phyloP scores from a whole-genome alignment of 1,284 basidiomycete genomes.

The Dichomitus squalens region DNA sequence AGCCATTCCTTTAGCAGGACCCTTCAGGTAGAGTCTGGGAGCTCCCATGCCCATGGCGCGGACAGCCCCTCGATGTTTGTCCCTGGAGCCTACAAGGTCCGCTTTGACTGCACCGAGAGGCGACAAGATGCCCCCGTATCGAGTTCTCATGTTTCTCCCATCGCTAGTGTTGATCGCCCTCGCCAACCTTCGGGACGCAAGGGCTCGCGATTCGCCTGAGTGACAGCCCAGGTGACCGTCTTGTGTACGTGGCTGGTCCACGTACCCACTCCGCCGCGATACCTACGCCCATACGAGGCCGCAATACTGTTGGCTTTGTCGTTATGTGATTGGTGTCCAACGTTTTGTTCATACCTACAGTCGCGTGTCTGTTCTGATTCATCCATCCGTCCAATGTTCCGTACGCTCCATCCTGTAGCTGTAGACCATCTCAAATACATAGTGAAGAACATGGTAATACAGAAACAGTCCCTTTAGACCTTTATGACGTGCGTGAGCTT shows the following conservation, averaged over 20 bases:
- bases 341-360: no score
- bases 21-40: neutral
- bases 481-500: slow-evolving; percentile 24
- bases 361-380: neutral
- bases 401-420: neutral
- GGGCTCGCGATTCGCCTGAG: neutral
- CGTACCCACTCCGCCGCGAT: neutral
- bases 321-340: neutral
- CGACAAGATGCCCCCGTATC: neutral
- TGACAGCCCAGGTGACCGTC: no score
- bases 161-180: neutral
- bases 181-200: neutral
- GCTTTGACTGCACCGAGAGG: neutral
- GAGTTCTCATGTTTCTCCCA: neutral
- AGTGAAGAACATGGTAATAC: neutral
- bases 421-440: neutral
- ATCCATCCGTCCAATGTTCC: neutral
- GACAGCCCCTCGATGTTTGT: neutral
- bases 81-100: neutral
- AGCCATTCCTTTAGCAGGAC: neutral
- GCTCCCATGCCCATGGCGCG: neutral
- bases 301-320: neutral
- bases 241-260: neutral
- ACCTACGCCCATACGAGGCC: neutral
- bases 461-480: slow-evolving; percentile 3